Base-by-base conservation (phyloP, 163 green algal species). In the Botryococcus braunii region DNA sequence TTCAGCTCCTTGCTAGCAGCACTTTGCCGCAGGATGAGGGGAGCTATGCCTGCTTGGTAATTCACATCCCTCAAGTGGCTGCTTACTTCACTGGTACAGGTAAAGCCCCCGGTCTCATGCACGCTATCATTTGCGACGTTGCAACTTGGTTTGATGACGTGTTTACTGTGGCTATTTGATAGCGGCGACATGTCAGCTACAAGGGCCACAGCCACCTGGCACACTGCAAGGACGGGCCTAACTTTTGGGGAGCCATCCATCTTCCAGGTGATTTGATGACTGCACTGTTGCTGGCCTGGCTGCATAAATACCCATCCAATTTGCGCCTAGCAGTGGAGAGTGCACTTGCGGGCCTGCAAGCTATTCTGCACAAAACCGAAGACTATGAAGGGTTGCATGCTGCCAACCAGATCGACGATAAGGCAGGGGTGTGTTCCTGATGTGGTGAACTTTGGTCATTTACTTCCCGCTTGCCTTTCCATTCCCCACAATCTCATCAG, bases 11-110 rank as follows among this genome's bases (percentile, higher is more conserved):
- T 9, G 85, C 81, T 2, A 86, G 74, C 63, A 92, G 87, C 0
- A 79, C 55, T 2, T 52, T 69, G 60, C 68, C 69, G 11, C 89
- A 94, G 75, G 27, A 41, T 8, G 27, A 49, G 1, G 81, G 81
- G 29, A 64, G 68, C 41, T 48, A 49, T 29, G 48, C 71, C 68
- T 48, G 58, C 35, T 70, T 92, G 36, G 61, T 59, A n/a, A 62
- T 93, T 57, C 43, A 62, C 1, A 83, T 95, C 4, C 83, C 83
- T 0, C 69, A 77, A 0, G 68, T 91, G 35, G 49, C 79, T 0
- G 81, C 74, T 1, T 91, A 92, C 75, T 94, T 93, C 74, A 93
- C 88, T 17, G 89, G 89, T 3, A 94, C 86, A 74, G 87, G 85
- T 85, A 64, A n/a, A 2, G 71, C 23, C 6, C 60, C 34, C 8